A percentile compares a stretch with the other conserved stretches of the same genome.
Evolutionary conservation across 192 early-diverging fungal species (phyloP).

Genomic region (Phlyctochytrium bullatum): DNA sequence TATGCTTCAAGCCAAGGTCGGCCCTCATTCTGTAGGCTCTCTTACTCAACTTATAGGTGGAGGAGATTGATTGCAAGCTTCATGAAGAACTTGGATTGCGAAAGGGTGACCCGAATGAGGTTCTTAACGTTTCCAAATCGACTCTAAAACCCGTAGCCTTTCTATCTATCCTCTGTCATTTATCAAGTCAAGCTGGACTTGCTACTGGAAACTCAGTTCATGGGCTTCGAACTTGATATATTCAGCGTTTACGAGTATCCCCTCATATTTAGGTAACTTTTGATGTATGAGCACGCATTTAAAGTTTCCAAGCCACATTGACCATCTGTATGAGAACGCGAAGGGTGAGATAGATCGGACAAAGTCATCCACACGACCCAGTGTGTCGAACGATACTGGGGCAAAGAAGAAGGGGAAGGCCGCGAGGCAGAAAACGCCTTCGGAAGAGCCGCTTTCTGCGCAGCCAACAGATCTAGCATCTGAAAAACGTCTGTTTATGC

Average conservation of each 20-base stretch:
- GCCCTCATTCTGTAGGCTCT: too few relatives aligned
- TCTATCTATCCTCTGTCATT: slow-evolving; percentile 23
- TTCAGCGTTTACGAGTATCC: slow-evolving; percentile 27
- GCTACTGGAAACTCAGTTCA: slow-evolving; percentile 12
- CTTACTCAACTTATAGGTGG: too few relatives aligned
- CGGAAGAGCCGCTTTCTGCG: neutral
- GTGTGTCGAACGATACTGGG: slow-evolving; percentile 3
- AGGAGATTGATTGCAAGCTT: slow-evolving; percentile 12
- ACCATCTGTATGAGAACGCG: slow-evolving; percentile 1
- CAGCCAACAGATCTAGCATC: neutral
- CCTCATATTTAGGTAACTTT: slow-evolving; percentile 10
- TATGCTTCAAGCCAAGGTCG: slow-evolving; percentile 11
- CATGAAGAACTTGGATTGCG: slow-evolving; percentile 7
- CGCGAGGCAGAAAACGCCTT: neutral
- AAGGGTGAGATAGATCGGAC: slow-evolving; percentile 15
- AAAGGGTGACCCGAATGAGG: neutral
- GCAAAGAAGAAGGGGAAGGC: neutral
- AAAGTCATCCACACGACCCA: slow-evolving; percentile 12
- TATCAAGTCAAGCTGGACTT: slow-evolving; percentile 19
- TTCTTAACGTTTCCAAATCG: slow-evolving; percentile 6
- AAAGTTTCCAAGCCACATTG: neutral
- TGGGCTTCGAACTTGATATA: slow-evolving; percentile 28
- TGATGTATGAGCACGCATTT: neutral
- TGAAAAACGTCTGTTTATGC: neutral
- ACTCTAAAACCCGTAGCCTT: slow-evolving; percentile 3